Evolutionary conservation across 305 asterid species (phyloP).

Genomic region (Rubia peregrina): DNA sequence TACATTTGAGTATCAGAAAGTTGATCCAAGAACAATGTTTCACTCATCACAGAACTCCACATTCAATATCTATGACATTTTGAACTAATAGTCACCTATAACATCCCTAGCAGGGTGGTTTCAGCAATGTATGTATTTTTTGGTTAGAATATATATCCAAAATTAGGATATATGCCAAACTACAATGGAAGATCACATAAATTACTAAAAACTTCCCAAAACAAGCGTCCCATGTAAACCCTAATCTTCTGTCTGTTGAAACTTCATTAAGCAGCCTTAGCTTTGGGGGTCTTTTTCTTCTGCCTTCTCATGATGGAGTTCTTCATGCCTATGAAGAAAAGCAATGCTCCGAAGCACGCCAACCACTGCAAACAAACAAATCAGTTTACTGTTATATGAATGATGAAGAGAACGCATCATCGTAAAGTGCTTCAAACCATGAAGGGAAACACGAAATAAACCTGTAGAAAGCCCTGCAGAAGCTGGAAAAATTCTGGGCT

Average conservation of each 20-base stretch:
- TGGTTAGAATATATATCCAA: neutral
- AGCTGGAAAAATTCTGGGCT: slow-evolving; percentile 38
- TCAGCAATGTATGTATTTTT: slow-evolving; percentile 2
- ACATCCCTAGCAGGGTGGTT: slow-evolving; percentile 6
- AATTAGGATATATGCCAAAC: neutral
- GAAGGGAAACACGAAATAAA: slow-evolving; percentile 8
- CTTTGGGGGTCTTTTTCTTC: slow-evolving; percentile 50
- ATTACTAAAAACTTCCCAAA: slow-evolving; percentile 9
- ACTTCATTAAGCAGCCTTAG: slow-evolving; percentile 49
- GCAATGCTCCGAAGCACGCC: slow-evolving; percentile 67
- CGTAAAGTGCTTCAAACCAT: neutral
- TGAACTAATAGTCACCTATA: slow-evolving; percentile 5
- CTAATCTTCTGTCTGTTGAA: slow-evolving; percentile 17
- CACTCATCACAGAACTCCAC: neutral
- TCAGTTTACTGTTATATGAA: slow-evolving; percentile 7
- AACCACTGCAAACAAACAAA: slow-evolving; percentile 35
- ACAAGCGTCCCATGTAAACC: slow-evolving; percentile 10
- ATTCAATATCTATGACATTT: neutral
- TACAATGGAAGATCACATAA: slow-evolving; percentile 11
- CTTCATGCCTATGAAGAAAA: slow-evolving; percentile 76
- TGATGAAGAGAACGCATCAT: neutral
- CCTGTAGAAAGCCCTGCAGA: slow-evolving; percentile 70
- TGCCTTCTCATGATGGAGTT: slow-evolving; percentile 48
- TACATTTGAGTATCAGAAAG: neutral
- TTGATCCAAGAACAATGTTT: neutral